These are phyloP conservation scores for Marasmius sp. DNA, from an alignment of 1,284 basidiomycete genomes.

Conservation along the genomic window DNA sequence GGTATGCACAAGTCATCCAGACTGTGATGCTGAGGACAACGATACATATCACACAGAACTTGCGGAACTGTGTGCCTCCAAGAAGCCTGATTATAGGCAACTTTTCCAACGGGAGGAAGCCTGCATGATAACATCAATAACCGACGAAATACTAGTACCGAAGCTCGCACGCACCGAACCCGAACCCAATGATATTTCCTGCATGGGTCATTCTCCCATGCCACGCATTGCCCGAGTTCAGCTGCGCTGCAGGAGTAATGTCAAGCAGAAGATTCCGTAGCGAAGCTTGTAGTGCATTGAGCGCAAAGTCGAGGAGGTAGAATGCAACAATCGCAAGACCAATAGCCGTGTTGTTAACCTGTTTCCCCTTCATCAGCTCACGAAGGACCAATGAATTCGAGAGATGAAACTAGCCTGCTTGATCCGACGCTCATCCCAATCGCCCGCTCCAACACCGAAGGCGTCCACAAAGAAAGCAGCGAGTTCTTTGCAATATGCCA, in stretches of 20 bases:
- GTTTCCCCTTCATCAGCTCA: not conserved
- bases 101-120: slow-evolving; percentile 81
- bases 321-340: slow-evolving; percentile 88
- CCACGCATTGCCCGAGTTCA: slow-evolving; percentile 96
- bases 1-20: slow-evolving; percentile 82
- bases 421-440: slow-evolving; percentile 84
- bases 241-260: slow-evolving; percentile 82
- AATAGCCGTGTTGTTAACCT: slow-evolving; percentile 77
- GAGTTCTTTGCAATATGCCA: slow-evolving; percentile 84
- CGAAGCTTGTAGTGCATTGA: slow-evolving; percentile 94
- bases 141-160: not conserved
- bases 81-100: slow-evolving; percentile 76
- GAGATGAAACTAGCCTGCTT: slow-evolving; percentile 46
- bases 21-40: slow-evolving; percentile 80
- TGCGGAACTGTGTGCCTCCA: slow-evolving; percentile 95
- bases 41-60: slow-evolving; percentile 89
- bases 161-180: slow-evolving; percentile 60
- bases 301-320: slow-evolving; percentile 91
- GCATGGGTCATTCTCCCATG: slow-evolving; percentile 93
- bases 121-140: slow-evolving; percentile 33
- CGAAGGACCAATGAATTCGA: not conserved
- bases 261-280: slow-evolving; percentile 91
- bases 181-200: slow-evolving; percentile 93
- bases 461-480: slow-evolving; percentile 79
- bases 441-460: slow-evolving; percentile 75